These are phyloP conservation scores for Salvia rosmarinus DNA, from an alignment of 257 asterid species.

Conservation along the genomic window DNA sequence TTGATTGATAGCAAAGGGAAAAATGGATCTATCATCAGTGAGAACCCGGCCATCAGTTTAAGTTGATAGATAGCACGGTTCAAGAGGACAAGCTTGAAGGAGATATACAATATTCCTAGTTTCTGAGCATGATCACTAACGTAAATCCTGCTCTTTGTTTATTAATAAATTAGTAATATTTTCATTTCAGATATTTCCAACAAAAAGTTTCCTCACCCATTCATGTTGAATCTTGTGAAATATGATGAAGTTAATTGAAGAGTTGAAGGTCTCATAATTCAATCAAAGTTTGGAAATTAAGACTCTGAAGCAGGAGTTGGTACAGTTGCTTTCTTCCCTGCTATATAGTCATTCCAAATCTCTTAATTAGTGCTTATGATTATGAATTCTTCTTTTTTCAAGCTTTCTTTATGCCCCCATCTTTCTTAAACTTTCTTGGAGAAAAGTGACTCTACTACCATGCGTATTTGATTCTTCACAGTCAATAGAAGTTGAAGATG, in stretches of 20 bases:
- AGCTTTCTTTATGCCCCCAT: neutral
- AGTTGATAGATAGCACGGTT: slow-evolving; percentile 10
- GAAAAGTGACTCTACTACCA: neutral
- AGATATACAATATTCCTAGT: slow-evolving; percentile 23
- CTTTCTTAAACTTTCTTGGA: neutral
- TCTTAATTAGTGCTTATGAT: neutral
- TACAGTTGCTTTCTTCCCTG: slow-evolving; percentile 34
- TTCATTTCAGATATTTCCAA: neutral
- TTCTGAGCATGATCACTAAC: slow-evolving; percentile 38
- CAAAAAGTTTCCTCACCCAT: slow-evolving; percentile 1
- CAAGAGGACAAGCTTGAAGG: slow-evolving; percentile 18
- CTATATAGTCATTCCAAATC: neutral
- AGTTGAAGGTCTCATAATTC: slow-evolving; percentile 48
- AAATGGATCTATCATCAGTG: neutral
- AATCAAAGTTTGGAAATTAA: slow-evolving; percentile 45
- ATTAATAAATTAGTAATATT: no score
- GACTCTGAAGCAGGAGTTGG: slow-evolving; percentile 66
- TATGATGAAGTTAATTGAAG: slow-evolving; percentile 50
- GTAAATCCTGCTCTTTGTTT: slow-evolving; percentile 38
- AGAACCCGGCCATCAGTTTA: slow-evolving; percentile 1
- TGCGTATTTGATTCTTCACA: no score
- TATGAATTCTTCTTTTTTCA: neutral
- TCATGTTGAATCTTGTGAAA: slow-evolving; percentile 20
- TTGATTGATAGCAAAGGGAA: slow-evolving; percentile 6
- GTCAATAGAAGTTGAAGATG: no score